Base-by-base conservation (phyloP, 2,329 filamentous ascomycete genomes). In the Phaeosphaeria sp. region DNA sequence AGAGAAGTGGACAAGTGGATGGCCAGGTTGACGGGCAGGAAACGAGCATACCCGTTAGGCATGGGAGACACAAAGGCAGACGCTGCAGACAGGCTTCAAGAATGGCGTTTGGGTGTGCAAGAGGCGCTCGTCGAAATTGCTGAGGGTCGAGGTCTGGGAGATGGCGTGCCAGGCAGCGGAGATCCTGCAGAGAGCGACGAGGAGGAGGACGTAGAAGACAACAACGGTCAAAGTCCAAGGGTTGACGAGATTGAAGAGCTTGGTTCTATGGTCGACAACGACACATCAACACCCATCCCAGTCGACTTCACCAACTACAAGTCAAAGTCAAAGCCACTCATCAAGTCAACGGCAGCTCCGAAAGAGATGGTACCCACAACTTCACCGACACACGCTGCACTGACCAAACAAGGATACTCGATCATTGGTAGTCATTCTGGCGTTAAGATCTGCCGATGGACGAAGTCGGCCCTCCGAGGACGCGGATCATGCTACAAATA, bases 361-460 rank as follows among this genome's bases (percentile, higher is more conserved):
- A 97, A 97, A 76, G 91, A 96, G 73, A 99, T 99, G 95, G 95
- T 98, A 0, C 92, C 95, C 8, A 91, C 89, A 62, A 88, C 88
- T 59, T 97, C 94, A 1, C 94, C 95, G 0, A 98, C 95, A 0
- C 93, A 96, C 72, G 84, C 88, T 13, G 87, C 94, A 18, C 86
- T 98, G 44, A 98, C 94, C 1, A 99, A 98, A 76, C 94, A 99
- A 82, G 94, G 94, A 24, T 98, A 98, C 76, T 89, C 91, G 1
- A 97, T 98, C 57, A 91, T 99, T 39, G 95, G 95, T 52, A 94
- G 92, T 0, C 95, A 98, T 79, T 96, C 92, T 0, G 94, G 94
- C 27, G 94, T 98, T 65, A 98, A 98, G 79, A 97, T 97, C 69
- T 99, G 94, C 75, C 91, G 95, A 30, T 99, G 94, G 94, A 98